Evolutionary conservation across 108 stramenopile species (phyloP).

Genomic region (Skeletonema marinoi): DNA sequence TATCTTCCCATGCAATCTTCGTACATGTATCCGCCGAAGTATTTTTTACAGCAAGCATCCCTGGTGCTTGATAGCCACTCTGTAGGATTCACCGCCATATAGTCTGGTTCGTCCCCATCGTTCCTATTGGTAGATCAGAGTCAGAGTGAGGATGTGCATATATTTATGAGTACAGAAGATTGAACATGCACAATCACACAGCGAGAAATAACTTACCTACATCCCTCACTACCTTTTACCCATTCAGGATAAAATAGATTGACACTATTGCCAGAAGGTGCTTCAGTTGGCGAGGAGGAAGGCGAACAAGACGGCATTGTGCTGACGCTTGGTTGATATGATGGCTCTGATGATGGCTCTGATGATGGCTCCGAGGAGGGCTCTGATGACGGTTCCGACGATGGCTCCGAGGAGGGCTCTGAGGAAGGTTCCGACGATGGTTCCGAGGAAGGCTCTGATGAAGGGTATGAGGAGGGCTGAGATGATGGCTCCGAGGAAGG

Average conservation of each 20-base stretch:
- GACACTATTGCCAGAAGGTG: not conserved
- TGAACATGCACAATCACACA: too few relatives aligned
- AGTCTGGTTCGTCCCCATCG: not conserved
- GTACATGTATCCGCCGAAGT: not conserved
- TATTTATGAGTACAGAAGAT: too few relatives aligned
- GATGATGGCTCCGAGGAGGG: too few relatives aligned
- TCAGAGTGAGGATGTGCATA: too few relatives aligned
- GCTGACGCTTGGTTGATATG: not conserved
- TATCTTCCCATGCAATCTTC: not conserved
- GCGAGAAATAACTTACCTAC: not conserved
- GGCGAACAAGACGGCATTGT: not conserved
- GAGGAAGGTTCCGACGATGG: too few relatives aligned
- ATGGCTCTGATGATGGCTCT: too few relatives aligned
- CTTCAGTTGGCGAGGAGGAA: not conserved
- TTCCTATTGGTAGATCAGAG: not conserved
- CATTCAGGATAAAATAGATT: constrained; percentile 1
- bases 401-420: too few relatives aligned
- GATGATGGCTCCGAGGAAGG: too few relatives aligned
- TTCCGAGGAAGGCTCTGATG: too few relatives aligned
- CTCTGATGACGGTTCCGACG: too few relatives aligned
- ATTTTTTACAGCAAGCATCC: not conserved
- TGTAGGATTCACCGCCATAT: not conserved
- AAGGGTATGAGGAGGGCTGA: too few relatives aligned
- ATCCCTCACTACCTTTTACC: not conserved
- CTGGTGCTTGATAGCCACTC: not conserved